Base-by-base conservation (phyloP, 331 rosid species). In the Malus hybrid region DNA sequence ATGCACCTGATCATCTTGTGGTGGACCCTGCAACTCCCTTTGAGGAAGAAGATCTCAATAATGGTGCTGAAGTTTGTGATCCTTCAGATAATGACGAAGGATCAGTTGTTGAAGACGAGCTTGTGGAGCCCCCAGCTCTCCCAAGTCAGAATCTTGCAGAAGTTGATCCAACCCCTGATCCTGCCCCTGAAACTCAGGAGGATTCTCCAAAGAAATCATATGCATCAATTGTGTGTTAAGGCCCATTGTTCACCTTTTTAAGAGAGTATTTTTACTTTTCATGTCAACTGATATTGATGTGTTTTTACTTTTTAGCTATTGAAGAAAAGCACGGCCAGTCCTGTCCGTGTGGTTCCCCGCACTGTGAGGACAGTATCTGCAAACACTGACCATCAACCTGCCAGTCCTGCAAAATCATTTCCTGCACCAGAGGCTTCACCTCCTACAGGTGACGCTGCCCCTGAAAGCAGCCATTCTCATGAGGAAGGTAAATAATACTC, bases 141-240 rank as follows among this genome's bases (percentile, higher is more conserved):
- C 57, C 78, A 73, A 80, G 36, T 83, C 86, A 84, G 74, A 83
- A 71, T 63, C 81, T 83, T 81, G 39, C 85, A 22, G 78, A 33
- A 66, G 84, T 74, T 32, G 93, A 84, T 62, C 71, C 88, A 46
- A 63, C 87, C 79, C 91, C 89, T 28, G 91, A 83, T 68, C 71
- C 89, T 36, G 65, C 88, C 81, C 91, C 89, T 75, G 85, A 82
- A 55, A 53, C 76, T 62, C 93, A 75, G 88, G 97, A 90, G 70
- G 97, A 89, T 77, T 88, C 82, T 50, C 92, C 89, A 28, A 94
- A 62, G 82, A 78, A 83, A 75, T 90, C 99, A 63, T 92, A 94
- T 88, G 99, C 99, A 13, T 83, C 90, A 36, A 94, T 94, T 79
- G 97, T 94, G 84, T 80, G 99, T 88, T 67, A 60, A 63, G 74